Base-by-base conservation (phyloP, 345 rosid species). In the Cardamine occulta region DNA sequence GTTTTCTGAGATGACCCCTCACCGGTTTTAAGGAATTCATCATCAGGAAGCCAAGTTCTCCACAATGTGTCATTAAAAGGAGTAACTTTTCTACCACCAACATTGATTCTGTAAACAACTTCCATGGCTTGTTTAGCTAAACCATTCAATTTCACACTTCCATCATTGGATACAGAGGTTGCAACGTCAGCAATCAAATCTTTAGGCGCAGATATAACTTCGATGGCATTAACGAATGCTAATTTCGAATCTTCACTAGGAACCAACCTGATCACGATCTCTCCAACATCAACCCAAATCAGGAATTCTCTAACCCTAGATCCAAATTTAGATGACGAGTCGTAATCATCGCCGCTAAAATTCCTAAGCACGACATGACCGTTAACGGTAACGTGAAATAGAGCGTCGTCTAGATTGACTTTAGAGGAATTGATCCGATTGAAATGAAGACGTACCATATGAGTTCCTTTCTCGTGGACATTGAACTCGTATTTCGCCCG, bases 41-140 rank as follows among this genome's bases (percentile, higher is more conserved):
- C 85, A 86, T 91, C 98, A 48, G 96, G 87, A 64, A 90, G 10
- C 96, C 98, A 94, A 52, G 89, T 91, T 66, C 97, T 90, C 98
- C 97, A 91, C 67, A 91, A 31, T 6, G 92, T 70, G 82, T 91
- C 98, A 70, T 94, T 94, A 52, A 88, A 91, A 9, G 98, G 95
- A 59, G 97, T 94, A 55, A 94, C 85, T 68, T 88, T 91, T 11
- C 82, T 79, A 74, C 98, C 98, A 13, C 98, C 98, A 47, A 94
- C 91, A 80, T 82, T 94, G 56, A 88, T 42, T 82, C 96, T 83
- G 54, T 85, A 71, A 42, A 84, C 31, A 40, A 83, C 76, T 80
- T 91, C 86, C 75, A 94, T 81, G 0, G 89, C 89, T 56, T 90
- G 88, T 37, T 73, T 81, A 23, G 65, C 85, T 78, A 94, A 73